Conservation (phyloP, 768 basidiomycete species). For the Naganishia onofrii region DNA sequence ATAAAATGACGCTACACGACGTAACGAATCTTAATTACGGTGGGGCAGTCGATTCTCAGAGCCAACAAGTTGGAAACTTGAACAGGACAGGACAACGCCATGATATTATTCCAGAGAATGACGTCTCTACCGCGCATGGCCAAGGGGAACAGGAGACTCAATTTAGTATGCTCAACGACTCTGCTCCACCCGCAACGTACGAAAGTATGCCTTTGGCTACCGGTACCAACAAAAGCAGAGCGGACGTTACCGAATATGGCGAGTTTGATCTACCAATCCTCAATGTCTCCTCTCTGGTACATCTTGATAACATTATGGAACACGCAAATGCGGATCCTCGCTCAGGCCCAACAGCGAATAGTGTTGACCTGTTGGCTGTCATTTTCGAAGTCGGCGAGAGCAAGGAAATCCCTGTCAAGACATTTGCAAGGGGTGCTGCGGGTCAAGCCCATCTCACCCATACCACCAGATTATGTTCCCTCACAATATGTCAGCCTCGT, state of each 20-base stretch:
- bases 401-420: constrained; percentile 6
- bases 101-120: not conserved
- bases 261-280: constrained; percentile 21
- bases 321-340: not conserved
- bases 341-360: no score
- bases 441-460: not conserved
- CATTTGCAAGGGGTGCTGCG: not conserved
- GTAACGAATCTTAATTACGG: constrained; percentile 1
- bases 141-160: constrained; percentile 6
- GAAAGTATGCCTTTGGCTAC: no score
- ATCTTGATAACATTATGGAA: constrained; percentile 1
- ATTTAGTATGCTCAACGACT: not conserved
- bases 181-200: not conserved
- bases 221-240: not conserved
- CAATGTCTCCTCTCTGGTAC: not conserved
- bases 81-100: not conserved
- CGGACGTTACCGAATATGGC: not conserved
- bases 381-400: constrained; percentile 25
- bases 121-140: not conserved
- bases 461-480: constrained; percentile 1
- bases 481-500: constrained; percentile 11
- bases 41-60: constrained; percentile 15
- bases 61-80: not conserved
- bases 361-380: constrained; percentile 14
- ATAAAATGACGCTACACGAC: not conserved